Percentiles rank a stretch among this genome's conserved stretches.
These are phyloP conservation scores for Monosporascus sp. DNA, from an alignment of 2,329 filamentous ascomycete genomes.

Conservation along the genomic window DNA sequence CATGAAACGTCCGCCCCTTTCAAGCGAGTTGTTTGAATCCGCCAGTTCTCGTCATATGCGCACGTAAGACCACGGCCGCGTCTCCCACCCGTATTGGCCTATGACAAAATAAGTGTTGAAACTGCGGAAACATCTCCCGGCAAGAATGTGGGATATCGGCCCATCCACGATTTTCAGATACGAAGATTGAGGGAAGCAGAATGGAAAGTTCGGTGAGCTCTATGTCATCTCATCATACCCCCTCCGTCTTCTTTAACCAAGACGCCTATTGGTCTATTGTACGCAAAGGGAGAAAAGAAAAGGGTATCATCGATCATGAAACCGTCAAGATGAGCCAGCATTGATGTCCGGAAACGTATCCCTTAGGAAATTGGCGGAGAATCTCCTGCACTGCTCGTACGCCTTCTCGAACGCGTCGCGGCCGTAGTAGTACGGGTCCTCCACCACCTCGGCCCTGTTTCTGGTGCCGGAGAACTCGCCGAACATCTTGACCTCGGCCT, in stretches of 20 bases:
- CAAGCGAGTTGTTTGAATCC: not conserved
- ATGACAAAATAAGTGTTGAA: no score
- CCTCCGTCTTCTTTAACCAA: not conserved
- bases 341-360: constrained; percentile 42
- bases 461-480: constrained; percentile 70
- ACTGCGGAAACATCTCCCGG: no score
- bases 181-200: no score
- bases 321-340: not conserved
- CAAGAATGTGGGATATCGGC: no score
- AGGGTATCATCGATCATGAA: not conserved
- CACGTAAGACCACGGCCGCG: not conserved
- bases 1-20: not conserved
- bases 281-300: not conserved
- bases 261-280: not conserved
- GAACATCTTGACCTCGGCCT: constrained; percentile 72
- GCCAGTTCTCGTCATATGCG: not conserved
- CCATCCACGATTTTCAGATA: no score
- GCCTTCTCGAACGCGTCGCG: constrained; percentile 74
- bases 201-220: no score
- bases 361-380: constrained; percentile 70
- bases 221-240: no score
- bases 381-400: constrained; percentile 78
- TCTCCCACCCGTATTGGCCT: not conserved
- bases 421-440: constrained; percentile 92
- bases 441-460: constrained; percentile 61